These are phyloP conservation scores for Chlorella sp. DNA, from an alignment of 139 green algal genomes.

Conservation along the genomic window DNA sequence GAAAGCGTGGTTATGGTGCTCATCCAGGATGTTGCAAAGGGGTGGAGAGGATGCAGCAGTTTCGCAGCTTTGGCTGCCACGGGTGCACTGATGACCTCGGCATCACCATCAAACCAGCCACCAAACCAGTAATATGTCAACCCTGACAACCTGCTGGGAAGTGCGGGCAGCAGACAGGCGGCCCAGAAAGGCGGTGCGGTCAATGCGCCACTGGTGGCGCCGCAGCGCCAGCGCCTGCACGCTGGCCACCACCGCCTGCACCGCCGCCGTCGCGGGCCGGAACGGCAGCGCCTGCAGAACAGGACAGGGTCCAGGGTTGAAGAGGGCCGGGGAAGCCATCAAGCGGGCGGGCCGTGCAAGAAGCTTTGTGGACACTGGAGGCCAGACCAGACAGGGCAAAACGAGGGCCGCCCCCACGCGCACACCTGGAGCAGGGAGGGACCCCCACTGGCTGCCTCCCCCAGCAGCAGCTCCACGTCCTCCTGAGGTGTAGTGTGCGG, in stretches of 20 bases:
- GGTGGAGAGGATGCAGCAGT: too few relatives aligned
- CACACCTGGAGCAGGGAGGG: not conserved
- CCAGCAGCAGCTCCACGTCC: slow-evolving; percentile 39
- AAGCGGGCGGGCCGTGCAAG: too few relatives aligned
- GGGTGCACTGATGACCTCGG: too few relatives aligned
- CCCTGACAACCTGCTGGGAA: not conserved
- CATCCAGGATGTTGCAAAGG: too few relatives aligned
- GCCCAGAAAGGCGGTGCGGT: slow-evolving; percentile 36
- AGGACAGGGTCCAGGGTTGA: too few relatives aligned
- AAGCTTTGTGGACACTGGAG: too few relatives aligned
- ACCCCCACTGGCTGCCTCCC: not conserved
- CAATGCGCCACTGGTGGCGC: slow-evolving; percentile 29
- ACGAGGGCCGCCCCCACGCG: too few relatives aligned
- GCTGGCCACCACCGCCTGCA: slow-evolving; percentile 28
- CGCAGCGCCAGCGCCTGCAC: slow-evolving; percentile 27
- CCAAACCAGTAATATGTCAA: not conserved
- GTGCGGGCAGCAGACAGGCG: slow-evolving; percentile 28
- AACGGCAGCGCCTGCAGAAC: not conserved
- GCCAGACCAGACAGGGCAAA: too few relatives aligned
- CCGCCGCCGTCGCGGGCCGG: slow-evolving; percentile 2
- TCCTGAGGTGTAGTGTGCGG: slow-evolving; percentile 25
- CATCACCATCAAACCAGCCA: not conserved
- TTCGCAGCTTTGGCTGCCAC: too few relatives aligned
- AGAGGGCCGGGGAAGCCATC: too few relatives aligned
- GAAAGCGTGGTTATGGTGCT: too few relatives aligned